Evolutionary conservation across 192 early-diverging fungal species (phyloP).

Genomic region (Obelidium mucronatum): DNA sequence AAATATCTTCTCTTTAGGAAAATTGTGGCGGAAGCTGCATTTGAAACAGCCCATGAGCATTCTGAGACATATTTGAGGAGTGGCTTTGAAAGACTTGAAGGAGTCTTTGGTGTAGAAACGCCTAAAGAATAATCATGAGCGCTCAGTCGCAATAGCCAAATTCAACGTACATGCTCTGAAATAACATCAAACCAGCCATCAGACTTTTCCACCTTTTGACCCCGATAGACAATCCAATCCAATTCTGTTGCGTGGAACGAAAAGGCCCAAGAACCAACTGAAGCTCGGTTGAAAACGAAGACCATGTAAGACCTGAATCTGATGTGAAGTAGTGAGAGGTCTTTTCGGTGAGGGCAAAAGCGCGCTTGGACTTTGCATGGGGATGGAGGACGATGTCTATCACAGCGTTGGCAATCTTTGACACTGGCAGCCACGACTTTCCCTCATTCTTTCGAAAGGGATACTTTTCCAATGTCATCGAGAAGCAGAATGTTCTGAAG

Average conservation of each 20-base stretch:
- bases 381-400: slow-evolving; percentile 36
- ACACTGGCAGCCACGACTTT: slow-evolving; percentile 38
- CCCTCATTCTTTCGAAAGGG: slow-evolving; percentile 74
- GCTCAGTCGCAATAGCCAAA: slow-evolving; percentile 56
- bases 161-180: slow-evolving; percentile 24
- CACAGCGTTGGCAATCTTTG: slow-evolving; percentile 7
- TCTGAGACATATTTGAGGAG: slow-evolving; percentile 65
- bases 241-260: slow-evolving; percentile 76
- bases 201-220: slow-evolving; percentile 56
- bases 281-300: slow-evolving; percentile 53
- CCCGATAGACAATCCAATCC: slow-evolving; percentile 71
- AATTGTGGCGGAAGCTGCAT: slow-evolving; percentile 57
- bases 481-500: slow-evolving; percentile 51
- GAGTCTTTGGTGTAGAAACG: slow-evolving; percentile 65
- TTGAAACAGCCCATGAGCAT: slow-evolving; percentile 76
- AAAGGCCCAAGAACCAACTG: slow-evolving; percentile 28
- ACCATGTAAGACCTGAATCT: slow-evolving; percentile 68
- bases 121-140: no score
- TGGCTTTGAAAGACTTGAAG: slow-evolving; percentile 64
- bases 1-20: slow-evolving; percentile 73
- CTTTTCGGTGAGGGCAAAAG: slow-evolving; percentile 58
- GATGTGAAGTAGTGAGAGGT: slow-evolving; percentile 66
- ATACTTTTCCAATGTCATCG: slow-evolving; percentile 63
- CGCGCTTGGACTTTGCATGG: slow-evolving; percentile 33
- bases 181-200: slow-evolving; percentile 40